These are phyloP conservation scores for Alloteropsis semialata DNA, from an alignment of 176 grass and related monocot genomes.

Conservation along the genomic window DNA sequence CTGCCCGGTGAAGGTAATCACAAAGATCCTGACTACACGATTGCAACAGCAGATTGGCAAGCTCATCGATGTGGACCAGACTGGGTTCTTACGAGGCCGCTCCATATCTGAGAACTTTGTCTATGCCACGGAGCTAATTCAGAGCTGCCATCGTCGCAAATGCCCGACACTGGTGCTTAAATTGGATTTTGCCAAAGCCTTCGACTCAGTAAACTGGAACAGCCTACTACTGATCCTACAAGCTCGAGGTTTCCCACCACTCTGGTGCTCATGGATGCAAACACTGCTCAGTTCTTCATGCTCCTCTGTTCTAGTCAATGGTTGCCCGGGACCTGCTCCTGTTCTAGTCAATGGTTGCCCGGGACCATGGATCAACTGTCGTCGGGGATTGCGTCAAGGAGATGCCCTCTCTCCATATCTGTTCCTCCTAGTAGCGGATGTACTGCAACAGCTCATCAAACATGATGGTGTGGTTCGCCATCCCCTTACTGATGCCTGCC, in stretches of 20 bases:
- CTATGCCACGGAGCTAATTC: neutral
- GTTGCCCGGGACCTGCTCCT: no score
- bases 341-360: neutral
- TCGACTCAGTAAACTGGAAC: neutral
- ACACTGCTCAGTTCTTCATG: no score
- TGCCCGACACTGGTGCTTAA: neutral
- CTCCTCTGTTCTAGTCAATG: no score
- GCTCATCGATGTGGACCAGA: neutral
- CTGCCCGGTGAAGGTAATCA: neutral
- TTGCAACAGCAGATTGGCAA: neutral
- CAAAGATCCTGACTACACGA: neutral
- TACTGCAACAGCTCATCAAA: neutral
- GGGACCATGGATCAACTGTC: fast-evolving
- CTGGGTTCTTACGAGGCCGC: neutral
- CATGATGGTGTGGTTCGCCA: neutral
- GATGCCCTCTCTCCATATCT: neutral
- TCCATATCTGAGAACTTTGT: neutral
- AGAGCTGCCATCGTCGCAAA: neutral
- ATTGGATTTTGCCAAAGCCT: neutral
- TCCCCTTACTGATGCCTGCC: neutral
- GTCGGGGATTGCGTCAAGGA: fast-evolving
- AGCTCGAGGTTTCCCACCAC: neutral
- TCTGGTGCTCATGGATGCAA: neutral
- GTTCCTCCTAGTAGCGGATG: neutral
- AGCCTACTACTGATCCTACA: fast-evolving